Percentiles rank a stretch among this genome's conserved stretches.
Evolutionary conservation across 805 yeast species (phyloP).

Genomic region (Ogataea siamensis): DNA sequence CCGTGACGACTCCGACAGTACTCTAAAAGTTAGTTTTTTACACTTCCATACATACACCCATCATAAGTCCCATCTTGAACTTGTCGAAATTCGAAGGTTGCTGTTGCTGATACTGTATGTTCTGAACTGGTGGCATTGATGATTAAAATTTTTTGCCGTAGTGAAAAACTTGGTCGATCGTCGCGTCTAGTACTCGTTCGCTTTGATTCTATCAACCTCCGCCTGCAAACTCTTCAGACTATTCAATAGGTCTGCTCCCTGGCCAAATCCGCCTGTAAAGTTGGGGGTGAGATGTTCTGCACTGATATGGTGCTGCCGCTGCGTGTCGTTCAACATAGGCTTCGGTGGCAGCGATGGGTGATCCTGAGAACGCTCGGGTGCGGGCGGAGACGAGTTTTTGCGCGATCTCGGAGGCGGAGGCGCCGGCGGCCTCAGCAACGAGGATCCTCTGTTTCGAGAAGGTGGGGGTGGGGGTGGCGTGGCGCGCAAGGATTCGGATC

Average conservation of each 20-base stretch:
- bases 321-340: constrained; percentile 29
- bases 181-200: constrained; percentile 15
- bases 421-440: constrained; percentile 27
- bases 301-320: constrained; percentile 29
- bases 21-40: constrained; percentile 36
- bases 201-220: constrained; percentile 60
- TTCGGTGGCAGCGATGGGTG: constrained; percentile 33
- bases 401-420: constrained; percentile 34
- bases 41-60: constrained; percentile 62
- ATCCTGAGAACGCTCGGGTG: constrained; percentile 9
- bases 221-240: constrained; percentile 66
- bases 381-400: constrained; percentile 26
- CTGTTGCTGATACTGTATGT: constrained; percentile 52
- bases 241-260: constrained; percentile 49
- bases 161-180: constrained; percentile 8
- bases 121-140: constrained; percentile 65
- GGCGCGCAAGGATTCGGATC: constrained; percentile 11
- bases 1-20: constrained; percentile 90
- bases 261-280: constrained; percentile 13
- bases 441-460: constrained; percentile 14
- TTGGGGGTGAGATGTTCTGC: constrained; percentile 15
- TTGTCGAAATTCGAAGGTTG: constrained; percentile 90
- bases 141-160: constrained; percentile 7
- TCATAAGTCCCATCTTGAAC: constrained; percentile 96
- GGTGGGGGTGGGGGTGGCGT: constrained; percentile 33